Percentiles rank a stretch among this genome's conserved stretches.
phyloP scores from a whole-genome alignment of 2,329 filamentous ascomycete species.

The Calonectria ilicicola region DNA sequence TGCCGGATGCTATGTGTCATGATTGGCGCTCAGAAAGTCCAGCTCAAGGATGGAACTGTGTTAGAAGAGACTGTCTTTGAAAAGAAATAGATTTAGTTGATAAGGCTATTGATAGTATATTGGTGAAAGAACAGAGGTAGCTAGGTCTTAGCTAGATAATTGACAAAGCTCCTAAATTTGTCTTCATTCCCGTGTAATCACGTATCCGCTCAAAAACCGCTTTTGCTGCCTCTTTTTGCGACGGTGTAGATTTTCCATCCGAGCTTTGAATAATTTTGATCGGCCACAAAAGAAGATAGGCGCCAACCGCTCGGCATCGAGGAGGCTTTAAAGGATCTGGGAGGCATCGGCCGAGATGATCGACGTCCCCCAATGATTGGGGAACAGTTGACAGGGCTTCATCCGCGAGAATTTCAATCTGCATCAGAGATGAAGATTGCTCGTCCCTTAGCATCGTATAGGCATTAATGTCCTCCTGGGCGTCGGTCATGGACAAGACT shows the following conservation, averaged over 20 bases:
- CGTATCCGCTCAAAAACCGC: conserved; percentile 51
- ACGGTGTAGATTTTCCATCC: conserved; percentile 31
- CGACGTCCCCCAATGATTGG: conserved; percentile 51
- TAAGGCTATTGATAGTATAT: not conserved
- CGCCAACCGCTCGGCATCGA: conserved; percentile 48
- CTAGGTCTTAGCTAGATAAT: conserved; percentile 27
- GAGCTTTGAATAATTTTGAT: conserved; percentile 49
- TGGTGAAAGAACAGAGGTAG: not conserved
- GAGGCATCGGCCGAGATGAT: conserved; percentile 35
- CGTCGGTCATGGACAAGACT: not conserved
- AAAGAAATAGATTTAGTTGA: not conserved
- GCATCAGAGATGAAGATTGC: conserved; percentile 30
- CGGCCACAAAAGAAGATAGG: conserved; percentile 54
- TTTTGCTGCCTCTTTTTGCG: conserved; percentile 45
- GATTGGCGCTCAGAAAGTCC: conserved; percentile 54
- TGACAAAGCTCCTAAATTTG: conserved; percentile 44
- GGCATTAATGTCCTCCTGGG: not conserved
- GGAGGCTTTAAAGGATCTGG: conserved; percentile 24
- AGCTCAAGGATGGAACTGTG: conserved; percentile 49
- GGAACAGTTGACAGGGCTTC: conserved; percentile 52
- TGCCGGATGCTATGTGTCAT: conserved; percentile 55
- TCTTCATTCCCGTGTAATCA: conserved; percentile 54
- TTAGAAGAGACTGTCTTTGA: conserved; percentile 49
- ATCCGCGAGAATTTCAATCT: conserved; percentile 46
- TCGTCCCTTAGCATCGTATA: not conserved